Conservation (phyloP, 1,139 yeast genomes). For the Geotrichum restrictum region DNA sequence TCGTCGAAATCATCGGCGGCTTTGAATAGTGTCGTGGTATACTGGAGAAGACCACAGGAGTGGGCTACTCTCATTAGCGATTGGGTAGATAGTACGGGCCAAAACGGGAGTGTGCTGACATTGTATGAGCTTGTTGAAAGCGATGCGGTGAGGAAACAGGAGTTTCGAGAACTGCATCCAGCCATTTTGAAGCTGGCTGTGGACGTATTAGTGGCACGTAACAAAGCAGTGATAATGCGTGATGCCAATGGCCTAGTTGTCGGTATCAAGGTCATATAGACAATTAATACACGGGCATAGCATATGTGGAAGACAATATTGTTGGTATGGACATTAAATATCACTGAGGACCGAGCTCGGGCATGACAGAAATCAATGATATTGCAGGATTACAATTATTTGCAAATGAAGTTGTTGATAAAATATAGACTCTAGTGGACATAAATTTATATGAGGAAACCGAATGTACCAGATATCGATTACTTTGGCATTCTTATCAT, state of each 20-base stretch:
- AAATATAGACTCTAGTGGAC: no score
- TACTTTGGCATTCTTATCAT: no score
- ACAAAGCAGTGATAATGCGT: conserved; percentile 40
- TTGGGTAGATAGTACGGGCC: conserved; percentile 74
- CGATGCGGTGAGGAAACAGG: conserved; percentile 55
- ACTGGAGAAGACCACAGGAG: conserved; percentile 69
- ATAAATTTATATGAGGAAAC: no score
- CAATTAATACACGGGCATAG: no score
- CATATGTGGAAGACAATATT: no score
- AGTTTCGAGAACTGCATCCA: conserved; percentile 62
- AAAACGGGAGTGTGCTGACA: conserved; percentile 72
- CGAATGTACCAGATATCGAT: no score
- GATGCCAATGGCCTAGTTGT: conserved; percentile 36
- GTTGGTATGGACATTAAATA: no score
- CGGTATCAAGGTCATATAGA: conserved; percentile 34
- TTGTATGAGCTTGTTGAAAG: conserved; percentile 71
- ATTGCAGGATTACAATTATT: no score
- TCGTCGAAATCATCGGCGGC: conserved; percentile 16
- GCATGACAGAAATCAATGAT: no score
- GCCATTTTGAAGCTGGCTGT: conserved; percentile 53
- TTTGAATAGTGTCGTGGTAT: conserved; percentile 49
- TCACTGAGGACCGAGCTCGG: no score
- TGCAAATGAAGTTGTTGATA: no score
- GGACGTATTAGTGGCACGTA: conserved; percentile 58
- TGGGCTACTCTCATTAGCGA: conserved; percentile 65